Evolutionary conservation across 441 rosid genomes (phyloP).

Genomic region (Pelargonium cotyledonis): DNA sequence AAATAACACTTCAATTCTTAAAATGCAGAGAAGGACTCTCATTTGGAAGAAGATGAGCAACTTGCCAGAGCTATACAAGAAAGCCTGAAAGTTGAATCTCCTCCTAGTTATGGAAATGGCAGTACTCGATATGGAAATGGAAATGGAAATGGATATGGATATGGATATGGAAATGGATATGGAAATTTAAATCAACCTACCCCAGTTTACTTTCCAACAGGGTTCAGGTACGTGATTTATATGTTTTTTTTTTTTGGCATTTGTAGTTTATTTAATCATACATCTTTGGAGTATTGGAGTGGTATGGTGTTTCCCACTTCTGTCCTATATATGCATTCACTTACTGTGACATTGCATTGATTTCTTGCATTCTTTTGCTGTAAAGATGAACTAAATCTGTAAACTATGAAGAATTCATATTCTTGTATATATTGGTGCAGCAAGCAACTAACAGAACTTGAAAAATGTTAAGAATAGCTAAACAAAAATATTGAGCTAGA

Average conservation of each 20-base stretch:
- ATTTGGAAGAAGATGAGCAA: slow-evolving; percentile 58
- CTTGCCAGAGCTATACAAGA: slow-evolving; percentile 71
- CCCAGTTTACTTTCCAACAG: slow-evolving; percentile 36
- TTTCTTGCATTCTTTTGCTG: neutral
- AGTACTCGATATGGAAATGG: slow-evolving; percentile 11
- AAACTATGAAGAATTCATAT: too few relatives aligned
- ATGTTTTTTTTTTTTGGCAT: neutral
- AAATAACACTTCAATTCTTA: slow-evolving; percentile 19
- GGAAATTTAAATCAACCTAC: slow-evolving; percentile 26
- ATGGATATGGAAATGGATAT: neutral
- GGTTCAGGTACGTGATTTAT: slow-evolving; percentile 44
- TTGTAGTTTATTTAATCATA: neutral
- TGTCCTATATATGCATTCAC: neutral
- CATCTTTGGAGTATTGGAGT: neutral
- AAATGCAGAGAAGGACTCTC: slow-evolving; percentile 44
- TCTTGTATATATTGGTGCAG: neutral
- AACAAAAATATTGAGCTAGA: neutral
- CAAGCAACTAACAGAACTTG: neutral
- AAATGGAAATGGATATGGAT: neutral
- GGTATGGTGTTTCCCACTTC: neutral
- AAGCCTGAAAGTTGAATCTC: slow-evolving; percentile 45
- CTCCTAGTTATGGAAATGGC: slow-evolving; percentile 37
- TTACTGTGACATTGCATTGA: neutral
- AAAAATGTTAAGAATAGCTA: neutral
- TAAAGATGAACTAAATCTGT: neutral